These are phyloP conservation scores for Trypanosoma platydactyli DNA, from an alignment of 208 protist genomes.

Conservation along the genomic window DNA sequence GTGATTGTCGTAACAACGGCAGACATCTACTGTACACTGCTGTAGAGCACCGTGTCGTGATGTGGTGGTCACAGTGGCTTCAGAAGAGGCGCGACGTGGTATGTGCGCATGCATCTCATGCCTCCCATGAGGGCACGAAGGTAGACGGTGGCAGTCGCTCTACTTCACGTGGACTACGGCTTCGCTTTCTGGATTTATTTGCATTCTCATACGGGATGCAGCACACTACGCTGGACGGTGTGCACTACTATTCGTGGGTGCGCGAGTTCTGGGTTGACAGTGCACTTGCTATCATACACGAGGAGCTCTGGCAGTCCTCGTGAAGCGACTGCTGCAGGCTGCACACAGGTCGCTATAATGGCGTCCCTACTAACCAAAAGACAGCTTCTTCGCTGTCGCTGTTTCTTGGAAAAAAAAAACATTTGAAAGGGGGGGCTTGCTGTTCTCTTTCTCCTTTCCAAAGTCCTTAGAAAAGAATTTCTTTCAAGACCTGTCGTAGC, in stretches of 20 bases:
- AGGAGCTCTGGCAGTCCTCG: not conserved
- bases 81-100: not conserved
- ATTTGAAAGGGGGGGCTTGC: no score
- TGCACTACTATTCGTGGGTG: slow-evolving; percentile 33
- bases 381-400: no score
- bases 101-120: not conserved
- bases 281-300: slow-evolving; percentile 7
- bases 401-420: no score
- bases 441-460: no score
- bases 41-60: not conserved
- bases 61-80: not conserved
- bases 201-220: slow-evolving; percentile 21
- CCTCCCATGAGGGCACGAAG: not conserved
- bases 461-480: no score
- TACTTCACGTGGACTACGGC: not conserved
- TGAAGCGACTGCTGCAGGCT: no score
- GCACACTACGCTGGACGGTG: slow-evolving; percentile 32
- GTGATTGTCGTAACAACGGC: slow-evolving; percentile 27
- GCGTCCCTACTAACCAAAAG: no score
- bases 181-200: slow-evolving; percentile 25
- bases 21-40: slow-evolving; percentile 13
- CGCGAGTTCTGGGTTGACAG: slow-evolving; percentile 23
- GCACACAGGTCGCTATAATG: no score
- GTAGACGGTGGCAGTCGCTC: not conserved
- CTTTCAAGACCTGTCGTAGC: no score